Percentiles rank a stretch among this genome's conserved stretches.
Conservation (phyloP, 306 rosid species). For the Acacia acuminata region DNA sequence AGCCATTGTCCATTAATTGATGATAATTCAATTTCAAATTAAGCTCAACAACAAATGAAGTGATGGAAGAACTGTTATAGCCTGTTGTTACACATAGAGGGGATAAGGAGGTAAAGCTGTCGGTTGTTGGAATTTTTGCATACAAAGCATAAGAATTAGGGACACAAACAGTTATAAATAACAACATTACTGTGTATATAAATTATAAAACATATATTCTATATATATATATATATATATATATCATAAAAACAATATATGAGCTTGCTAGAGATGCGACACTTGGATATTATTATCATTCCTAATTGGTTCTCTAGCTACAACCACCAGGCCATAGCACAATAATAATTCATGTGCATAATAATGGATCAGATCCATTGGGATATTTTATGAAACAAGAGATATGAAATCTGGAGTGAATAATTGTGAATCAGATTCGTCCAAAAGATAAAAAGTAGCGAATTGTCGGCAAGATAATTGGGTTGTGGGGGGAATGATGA, state of each 20-base stretch:
- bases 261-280: constrained; percentile 2
- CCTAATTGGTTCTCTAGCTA: constrained; percentile 10
- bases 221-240: no score
- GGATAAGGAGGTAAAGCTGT: constrained; percentile 36
- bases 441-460: not conserved
- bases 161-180: constrained; percentile 29
- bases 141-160: constrained; percentile 43
- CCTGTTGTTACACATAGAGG: constrained; percentile 23
- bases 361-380: not conserved
- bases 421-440: not conserved
- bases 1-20: not conserved
- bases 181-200: not conserved
- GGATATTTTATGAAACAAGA: not conserved
- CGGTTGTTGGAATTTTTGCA: constrained; percentile 57
- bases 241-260: not conserved
- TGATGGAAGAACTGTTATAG: constrained; percentile 36
- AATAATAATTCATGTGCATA: not conserved
- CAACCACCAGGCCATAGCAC: constrained; percentile 6
- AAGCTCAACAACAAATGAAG: not conserved
- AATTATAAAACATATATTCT: no score
- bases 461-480: constrained; percentile 1
- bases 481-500: constrained; percentile 49
- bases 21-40: not conserved
- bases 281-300: constrained; percentile 15
- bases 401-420: not conserved